Evolutionary conservation across 805 yeast genomes (phyloP), one percentile per base, ranked within the genome.

Genomic region (Candida stauntonica): DNA sequence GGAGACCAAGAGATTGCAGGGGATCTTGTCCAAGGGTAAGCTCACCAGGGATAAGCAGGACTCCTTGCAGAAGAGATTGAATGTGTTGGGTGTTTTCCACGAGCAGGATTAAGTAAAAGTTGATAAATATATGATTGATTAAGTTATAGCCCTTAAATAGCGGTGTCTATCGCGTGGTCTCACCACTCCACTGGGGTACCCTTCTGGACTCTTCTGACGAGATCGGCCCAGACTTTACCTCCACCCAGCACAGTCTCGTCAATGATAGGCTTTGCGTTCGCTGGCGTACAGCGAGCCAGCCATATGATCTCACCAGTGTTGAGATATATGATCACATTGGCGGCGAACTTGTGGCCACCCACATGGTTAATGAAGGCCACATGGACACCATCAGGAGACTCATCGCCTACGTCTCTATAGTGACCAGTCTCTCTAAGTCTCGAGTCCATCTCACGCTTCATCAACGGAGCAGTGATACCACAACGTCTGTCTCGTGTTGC

Each of bases 341-440:
- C 97, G 1, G 93, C 87, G 61, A 69, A 93, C 60, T 93, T 93
- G 63, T 91, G 99, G 5, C 98, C 98, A 6, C 99, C 99, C 19
- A 91, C 84, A 60, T 91, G 99, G 54, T 86, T 88, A 21, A 84
- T 73, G 50, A 60, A 88, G 2, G 73, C 67, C 3, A 88, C 86
- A 5, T 67, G 64, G 1, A 82, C 86, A 6, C 97, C 98, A 23
- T 71, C 79, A 0, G 85, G 78, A 38, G 88, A 71, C 34, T 68
- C 71, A 58, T 89, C 97, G 11, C 84, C 81, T 21, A 64, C 58
- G 59, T 91, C 97, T 52, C 98, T 71, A 49, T 77, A 75, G 14
- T 85, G 64, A 4, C 79, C 94, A 26, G 73, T 66, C 5, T 85
- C 86, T 42, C 94, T 68, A 30, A 91, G 66, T 48, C 82, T 75